These are phyloP conservation scores for Sphaerulina vaccinii DNA, from an alignment of 2,329 filamentous ascomycete species.

Conservation along the genomic window DNA sequence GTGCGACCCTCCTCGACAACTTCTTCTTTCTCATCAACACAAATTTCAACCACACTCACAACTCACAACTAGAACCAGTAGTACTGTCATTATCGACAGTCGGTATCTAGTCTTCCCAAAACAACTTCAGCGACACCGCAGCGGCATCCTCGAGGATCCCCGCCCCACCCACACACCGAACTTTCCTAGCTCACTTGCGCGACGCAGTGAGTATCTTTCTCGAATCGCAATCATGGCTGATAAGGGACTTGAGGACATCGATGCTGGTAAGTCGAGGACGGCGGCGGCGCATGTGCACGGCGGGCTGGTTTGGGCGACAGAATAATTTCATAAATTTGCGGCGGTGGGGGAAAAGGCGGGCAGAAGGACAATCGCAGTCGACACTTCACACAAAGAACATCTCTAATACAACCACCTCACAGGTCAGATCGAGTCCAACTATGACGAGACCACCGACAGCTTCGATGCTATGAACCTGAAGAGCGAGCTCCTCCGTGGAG, in stretches of 20 bases:
- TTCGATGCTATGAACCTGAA: conserved; percentile 99
- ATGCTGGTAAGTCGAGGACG: conserved; percentile 70
- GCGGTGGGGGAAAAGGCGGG: conserved; percentile 3
- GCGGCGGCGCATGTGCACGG: conserved; percentile 5
- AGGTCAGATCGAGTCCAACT: conserved; percentile 99
- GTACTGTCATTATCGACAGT: conserved; percentile 48
- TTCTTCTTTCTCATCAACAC: not conserved
- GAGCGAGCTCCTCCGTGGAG: conserved; percentile 94
- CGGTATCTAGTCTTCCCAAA: conserved; percentile 47
- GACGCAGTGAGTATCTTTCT: conserved; percentile 60
- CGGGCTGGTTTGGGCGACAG: not conserved
- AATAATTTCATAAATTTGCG: conserved; percentile 1
- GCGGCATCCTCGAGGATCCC: conserved; percentile 42
- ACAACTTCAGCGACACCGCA: conserved; percentile 38
- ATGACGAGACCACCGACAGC: conserved; percentile 98
- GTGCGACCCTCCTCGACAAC: not conserved
- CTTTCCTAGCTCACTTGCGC: conserved; percentile 65
- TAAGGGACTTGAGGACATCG: conserved; percentile 97
- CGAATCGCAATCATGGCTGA: conserved; percentile 91
- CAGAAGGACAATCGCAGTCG: conserved; percentile 11
- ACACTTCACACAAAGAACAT: conserved; percentile 2
- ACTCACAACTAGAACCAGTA: conserved; percentile 41
- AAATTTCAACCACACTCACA: conserved; percentile 23
- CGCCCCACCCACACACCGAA: conserved; percentile 40
- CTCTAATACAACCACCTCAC: conserved; percentile 35